Evolutionary conservation across 495 filamentous ascomycete genomes (phyloP).

Genomic region (Penicillium subrubescens): DNA sequence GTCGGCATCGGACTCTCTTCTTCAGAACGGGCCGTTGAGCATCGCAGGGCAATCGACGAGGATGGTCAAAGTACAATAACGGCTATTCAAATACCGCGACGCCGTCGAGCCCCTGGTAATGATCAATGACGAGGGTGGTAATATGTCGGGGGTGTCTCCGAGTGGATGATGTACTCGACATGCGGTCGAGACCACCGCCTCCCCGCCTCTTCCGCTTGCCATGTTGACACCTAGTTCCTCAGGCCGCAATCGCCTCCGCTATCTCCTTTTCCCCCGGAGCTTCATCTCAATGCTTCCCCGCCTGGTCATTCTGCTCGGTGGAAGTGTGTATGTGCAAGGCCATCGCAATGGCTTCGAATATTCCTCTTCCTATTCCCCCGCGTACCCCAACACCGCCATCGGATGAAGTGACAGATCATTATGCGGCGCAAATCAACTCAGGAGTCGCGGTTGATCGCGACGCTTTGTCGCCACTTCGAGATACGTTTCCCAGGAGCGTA

Average conservation of each 20-base stretch:
- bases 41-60: constrained; percentile 25
- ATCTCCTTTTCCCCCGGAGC: constrained; percentile 43
- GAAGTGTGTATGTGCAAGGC: constrained; percentile 14
- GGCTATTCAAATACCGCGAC: constrained; percentile 3
- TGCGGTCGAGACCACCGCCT: constrained; percentile 21
- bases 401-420: constrained; percentile 47
- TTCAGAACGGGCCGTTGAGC: constrained; percentile 28
- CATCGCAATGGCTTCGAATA: constrained; percentile 54
- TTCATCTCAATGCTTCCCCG: constrained; percentile 64
- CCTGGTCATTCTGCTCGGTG: constrained; percentile 30
- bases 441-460: constrained; percentile 57
- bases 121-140: constrained; percentile 36
- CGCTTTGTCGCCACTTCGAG: constrained; percentile 64
- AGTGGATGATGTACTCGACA: constrained; percentile 48
- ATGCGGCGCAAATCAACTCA: constrained; percentile 32
- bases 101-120: constrained; percentile 5
- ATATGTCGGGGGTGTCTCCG: constrained; percentile 6
- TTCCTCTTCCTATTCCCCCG: constrained; percentile 66
- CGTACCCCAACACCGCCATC: constrained; percentile 70
- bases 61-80: background rate
- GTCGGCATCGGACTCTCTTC: constrained; percentile 36
- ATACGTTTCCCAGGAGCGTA: constrained; percentile 42
- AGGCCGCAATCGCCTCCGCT: constrained; percentile 15
- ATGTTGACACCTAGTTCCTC: constrained; percentile 9
- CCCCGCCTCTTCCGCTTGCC: constrained; percentile 25